Evolutionary conservation across 192 early-diverging fungal genomes (phyloP), one percentile per base, ranked within the genome.

Genomic region (Rhizophagus clarus): DNA sequence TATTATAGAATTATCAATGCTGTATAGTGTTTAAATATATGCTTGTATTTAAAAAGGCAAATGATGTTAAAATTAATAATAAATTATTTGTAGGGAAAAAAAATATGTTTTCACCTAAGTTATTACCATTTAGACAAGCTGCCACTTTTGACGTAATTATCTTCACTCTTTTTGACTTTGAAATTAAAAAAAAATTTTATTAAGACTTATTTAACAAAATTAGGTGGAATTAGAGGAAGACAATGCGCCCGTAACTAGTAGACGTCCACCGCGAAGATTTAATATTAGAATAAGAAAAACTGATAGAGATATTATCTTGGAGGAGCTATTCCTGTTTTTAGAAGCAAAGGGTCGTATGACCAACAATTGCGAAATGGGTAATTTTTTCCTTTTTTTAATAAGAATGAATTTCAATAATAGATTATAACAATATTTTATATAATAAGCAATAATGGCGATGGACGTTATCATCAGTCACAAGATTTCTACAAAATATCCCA

Each of bases 391-490:
- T n/a, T 10, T 14, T 3, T 17, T 60, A 31, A n/a, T 60, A 14
- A 37, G 17, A 24, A 69, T 20, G 37, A 69, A 20, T 69, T 69
- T 26, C n/a, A n/a, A 62, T 9, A 62, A 26, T 3, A 26, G 34
- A n/a, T n/a, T 62, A 62, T 26, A 0, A 62, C 26, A 7, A 20
- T 61, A 1, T n/a, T 61, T 61, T 61, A 24, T 6, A 61, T 17
- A 24, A 61, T 68, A 14, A 69, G 87, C 87, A 45, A 87, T 94
- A 26, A 91, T 85, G 81, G 91, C 90, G 0, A 82, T 94, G 17
- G 96, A 98, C 68, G 87, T 97, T 20, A 86, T 96, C 0, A 90
- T 98, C 62, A 88, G 95, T 34, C 93, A 97, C 62, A 82, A 89
- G 1, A 91, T 95, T n/a, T 91, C 94, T 14, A 82, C 90, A 62